Conservation (phyloP, 805 yeast genomes). For the Candida xyloterini region DNA sequence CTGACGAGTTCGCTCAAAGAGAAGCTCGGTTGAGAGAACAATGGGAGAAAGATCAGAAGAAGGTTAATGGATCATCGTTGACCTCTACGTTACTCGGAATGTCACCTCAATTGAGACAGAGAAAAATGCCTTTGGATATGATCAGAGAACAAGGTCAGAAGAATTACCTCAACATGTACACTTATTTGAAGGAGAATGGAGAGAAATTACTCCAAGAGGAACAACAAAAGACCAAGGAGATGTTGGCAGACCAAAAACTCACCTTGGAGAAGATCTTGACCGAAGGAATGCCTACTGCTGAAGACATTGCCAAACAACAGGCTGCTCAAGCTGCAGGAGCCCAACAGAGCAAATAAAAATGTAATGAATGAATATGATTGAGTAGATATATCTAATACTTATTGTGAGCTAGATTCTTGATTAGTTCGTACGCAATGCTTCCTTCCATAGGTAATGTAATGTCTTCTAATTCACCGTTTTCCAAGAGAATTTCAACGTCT, state of each 20-base stretch:
- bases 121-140: conserved; percentile 80
- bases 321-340: conserved; percentile 21
- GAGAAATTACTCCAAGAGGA: conserved; percentile 79
- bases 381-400: conserved; percentile 3
- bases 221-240: conserved; percentile 72
- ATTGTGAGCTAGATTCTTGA: conserved; percentile 24
- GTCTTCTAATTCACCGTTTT: conserved; percentile 20
- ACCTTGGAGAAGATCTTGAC: conserved; percentile 82
- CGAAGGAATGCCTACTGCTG: conserved; percentile 78
- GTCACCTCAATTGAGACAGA: conserved; percentile 38
- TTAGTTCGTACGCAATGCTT: conserved; percentile 44
- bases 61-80: conserved; percentile 21
- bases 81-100: conserved; percentile 53
- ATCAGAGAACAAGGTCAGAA: conserved; percentile 91
- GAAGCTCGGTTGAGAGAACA: conserved; percentile 71
- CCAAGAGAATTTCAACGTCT: conserved; percentile 38
- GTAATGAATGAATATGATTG: conserved; percentile 4
- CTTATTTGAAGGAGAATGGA: conserved; percentile 54
- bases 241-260: conserved; percentile 76
- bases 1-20: conserved; percentile 77
- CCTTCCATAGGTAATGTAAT: conserved; percentile 42
- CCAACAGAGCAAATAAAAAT: conserved; percentile 9
- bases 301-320: conserved; percentile 47
- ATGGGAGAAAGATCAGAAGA: conserved; percentile 55
- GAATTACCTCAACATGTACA: conserved; percentile 78